Conservation (phyloP, 2,329 filamentous ascomycete genomes). For the Colletotrichum sp. region DNA sequence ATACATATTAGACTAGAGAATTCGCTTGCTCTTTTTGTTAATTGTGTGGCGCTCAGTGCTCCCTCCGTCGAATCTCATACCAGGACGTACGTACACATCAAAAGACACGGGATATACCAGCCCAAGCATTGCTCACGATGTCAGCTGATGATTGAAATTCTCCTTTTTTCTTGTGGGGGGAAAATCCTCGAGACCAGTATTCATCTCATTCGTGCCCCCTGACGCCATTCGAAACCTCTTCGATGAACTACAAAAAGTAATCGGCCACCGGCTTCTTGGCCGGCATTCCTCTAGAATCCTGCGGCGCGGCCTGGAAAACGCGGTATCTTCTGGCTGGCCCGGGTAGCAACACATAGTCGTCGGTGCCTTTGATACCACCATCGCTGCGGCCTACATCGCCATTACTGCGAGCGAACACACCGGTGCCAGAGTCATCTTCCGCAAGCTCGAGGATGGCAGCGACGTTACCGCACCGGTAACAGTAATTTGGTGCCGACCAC, state of each 20-base stretch:
- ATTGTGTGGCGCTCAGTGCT: background rate
- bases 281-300: conserved; percentile 96
- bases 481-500: conserved; percentile 98
- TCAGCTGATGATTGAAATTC: background rate
- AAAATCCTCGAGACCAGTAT: background rate
- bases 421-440: conserved; percentile 81
- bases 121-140: background rate
- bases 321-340: conserved; percentile 90
- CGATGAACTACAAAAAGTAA: conserved; percentile 75
- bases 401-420: conserved; percentile 72
- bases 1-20: background rate
- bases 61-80: background rate
- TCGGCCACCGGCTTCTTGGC: conserved; percentile 98
- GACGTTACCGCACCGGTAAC: conserved; percentile 94
- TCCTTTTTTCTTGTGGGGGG: background rate
- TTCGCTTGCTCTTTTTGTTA: background rate
- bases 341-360: conserved; percentile 28
- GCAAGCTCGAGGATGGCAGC: conserved; percentile 92
- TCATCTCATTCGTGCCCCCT: background rate
- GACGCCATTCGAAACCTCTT: background rate
- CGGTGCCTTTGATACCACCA: conserved; percentile 41
- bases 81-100: background rate
- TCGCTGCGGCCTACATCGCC: conserved; percentile 70
- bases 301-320: conserved; percentile 95
- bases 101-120: background rate